Conservation (phyloP, 768 basidiomycete species). For the Naematelia aurantialba region DNA sequence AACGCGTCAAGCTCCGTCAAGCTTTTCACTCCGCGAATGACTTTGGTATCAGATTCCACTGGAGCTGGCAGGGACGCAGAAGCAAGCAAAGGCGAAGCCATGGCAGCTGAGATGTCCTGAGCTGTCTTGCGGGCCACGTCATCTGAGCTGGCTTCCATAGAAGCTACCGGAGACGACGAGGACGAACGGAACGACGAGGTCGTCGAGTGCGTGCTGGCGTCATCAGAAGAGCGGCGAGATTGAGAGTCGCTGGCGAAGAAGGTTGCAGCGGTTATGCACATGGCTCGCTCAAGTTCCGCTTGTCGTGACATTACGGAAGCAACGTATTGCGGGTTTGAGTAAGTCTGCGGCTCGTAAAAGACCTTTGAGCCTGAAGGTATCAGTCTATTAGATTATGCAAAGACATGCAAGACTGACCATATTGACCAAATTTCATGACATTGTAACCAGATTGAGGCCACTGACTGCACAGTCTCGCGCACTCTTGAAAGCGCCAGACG, state of each 20-base stretch:
- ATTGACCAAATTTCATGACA: constrained; percentile 37
- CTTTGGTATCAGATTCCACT: constrained; percentile 12
- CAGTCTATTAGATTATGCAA: background rate
- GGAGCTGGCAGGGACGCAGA: background rate
- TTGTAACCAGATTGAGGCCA: constrained; percentile 48
- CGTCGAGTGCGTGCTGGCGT: constrained; percentile 15
- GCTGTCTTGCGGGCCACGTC: constrained; percentile 18
- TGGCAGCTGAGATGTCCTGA: constrained; percentile 33
- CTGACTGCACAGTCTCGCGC: constrained; percentile 43
- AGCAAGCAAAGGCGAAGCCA: constrained; percentile 28
- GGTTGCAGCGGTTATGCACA: constrained; percentile 15
- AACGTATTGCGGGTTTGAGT: constrained; percentile 39
- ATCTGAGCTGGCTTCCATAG: constrained; percentile 10
- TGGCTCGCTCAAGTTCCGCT: constrained; percentile 32
- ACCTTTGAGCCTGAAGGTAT: constrained; percentile 19
- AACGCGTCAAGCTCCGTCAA: constrained; percentile 28
- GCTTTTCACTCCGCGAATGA: constrained; percentile 14
- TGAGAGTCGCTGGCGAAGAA: constrained; percentile 25
- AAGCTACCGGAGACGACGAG: constrained; percentile 13
- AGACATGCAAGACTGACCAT: constrained; percentile 21
- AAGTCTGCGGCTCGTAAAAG: constrained; percentile 43
- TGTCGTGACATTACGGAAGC: constrained; percentile 39
- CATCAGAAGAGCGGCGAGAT: constrained; percentile 8
- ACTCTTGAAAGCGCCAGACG: constrained; percentile 27
- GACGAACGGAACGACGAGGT: constrained; percentile 25